Evolutionary conservation across 257 asterid species (phyloP), one percentile per base, ranked within the genome.

Genomic region (Thymus quinquecostatus): DNA sequence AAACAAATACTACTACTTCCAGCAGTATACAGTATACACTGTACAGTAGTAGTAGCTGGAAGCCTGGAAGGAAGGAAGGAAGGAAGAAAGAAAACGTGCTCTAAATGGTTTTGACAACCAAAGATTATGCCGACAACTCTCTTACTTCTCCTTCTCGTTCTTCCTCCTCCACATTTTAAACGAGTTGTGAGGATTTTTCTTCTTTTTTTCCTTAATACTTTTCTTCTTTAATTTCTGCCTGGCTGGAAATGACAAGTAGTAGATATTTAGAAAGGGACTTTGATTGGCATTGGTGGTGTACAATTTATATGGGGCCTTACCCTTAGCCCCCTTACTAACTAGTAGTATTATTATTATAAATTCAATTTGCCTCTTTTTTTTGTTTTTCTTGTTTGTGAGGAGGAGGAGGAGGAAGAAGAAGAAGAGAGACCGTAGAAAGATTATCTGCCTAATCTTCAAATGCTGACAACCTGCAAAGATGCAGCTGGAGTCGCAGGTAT

Each of bases 401-500:
- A 51, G 54, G 54, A 13, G 57, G 3, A 2, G 44, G 44, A 38
- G 44, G 6, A 9, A 5, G 21, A 62, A 56, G 21, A 21, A 1
- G 44, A 21, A 21, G 21, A 21, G 21, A 21, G 21, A 21, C 21
- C 21, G 27, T 58, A 53, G 53, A 78, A 61, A 79, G 79, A 68
- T 78, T 59, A 27, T 69, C 45, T 43, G 3, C 44, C 74, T 67
- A 74, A 64, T 51, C 10, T 65, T 69, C 71, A 69, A 47, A 32
- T 63, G 47, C 60, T 74, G 57, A 6, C 67, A 27, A 32, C 50
- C 21, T 82, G 82, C 77, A 86, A 81, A 49, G 85, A 79, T 78
- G 86, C 85, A 43, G 89, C 89, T 81, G 89, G 92, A 71, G 58
- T 82, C 40, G 85, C 86, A 51, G 89, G 88, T 84, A 28, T 64